Evolutionary conservation across 2,329 filamentous ascomycete genomes (phyloP).

Genomic region (Xylaria sp.): DNA sequence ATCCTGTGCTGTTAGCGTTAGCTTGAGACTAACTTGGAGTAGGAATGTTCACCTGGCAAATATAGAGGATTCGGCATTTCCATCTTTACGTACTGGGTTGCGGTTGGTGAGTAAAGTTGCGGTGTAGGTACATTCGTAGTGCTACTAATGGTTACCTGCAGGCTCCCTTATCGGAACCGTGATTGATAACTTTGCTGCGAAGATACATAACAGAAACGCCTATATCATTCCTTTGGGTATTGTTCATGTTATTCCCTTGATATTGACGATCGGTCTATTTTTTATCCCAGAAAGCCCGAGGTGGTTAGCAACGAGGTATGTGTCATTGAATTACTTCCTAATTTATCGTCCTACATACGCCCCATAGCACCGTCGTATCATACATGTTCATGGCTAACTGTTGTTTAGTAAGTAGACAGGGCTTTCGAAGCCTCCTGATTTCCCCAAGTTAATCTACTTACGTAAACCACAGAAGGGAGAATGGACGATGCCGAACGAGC

Average conservation of each 20-base stretch:
- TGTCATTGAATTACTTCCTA: neutral
- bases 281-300: conserved; percentile 50
- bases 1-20: neutral
- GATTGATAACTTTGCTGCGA: conserved; percentile 54
- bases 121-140: neutral
- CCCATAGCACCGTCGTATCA: neutral
- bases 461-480: conserved; percentile 33
- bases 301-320: conserved; percentile 43
- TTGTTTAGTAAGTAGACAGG: conserved; percentile 7
- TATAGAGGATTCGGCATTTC: conserved; percentile 55
- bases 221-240: conserved; percentile 40
- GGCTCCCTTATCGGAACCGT: conserved; percentile 56
- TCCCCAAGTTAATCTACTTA: neutral
- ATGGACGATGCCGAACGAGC: conserved; percentile 42
- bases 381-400: neutral
- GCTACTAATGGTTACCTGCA: conserved; percentile 33
- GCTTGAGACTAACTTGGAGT: conserved; percentile 17
- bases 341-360: neutral
- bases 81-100: conserved; percentile 54
- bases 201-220: conserved; percentile 31
- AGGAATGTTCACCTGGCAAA: conserved; percentile 53
- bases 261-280: conserved; percentile 45
- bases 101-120: conserved; percentile 47
- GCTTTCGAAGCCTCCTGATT: neutral
- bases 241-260: conserved; percentile 43